Percentiles rank a stretch among this genome's conserved stretches.
Conservation (phyloP, 768 basidiomycete species). For the Rhizopogon sp. region DNA sequence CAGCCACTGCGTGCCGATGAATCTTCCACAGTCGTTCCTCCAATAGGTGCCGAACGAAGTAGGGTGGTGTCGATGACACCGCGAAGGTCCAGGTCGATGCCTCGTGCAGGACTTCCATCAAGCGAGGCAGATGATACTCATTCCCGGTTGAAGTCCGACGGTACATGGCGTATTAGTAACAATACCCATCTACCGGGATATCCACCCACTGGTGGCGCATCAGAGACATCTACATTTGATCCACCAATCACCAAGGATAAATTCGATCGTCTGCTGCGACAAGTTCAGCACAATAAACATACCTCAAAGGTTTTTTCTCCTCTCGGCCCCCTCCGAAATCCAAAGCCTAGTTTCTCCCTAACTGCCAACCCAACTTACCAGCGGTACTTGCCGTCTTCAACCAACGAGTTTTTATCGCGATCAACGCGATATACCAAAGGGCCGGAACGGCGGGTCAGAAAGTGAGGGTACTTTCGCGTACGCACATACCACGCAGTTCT, state of each 20-base stretch:
- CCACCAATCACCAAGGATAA: conserved; percentile 11
- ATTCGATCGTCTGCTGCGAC: conserved; percentile 21
- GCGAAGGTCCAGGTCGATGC: neutral
- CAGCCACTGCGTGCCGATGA: conserved; percentile 19
- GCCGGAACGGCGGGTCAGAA: conserved; percentile 16
- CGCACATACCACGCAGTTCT: neutral
- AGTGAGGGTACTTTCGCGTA: conserved; percentile 14
- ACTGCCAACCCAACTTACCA: conserved; percentile 13
- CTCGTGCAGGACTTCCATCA: neutral
- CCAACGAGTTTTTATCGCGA: conserved; percentile 14
- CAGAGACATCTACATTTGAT: neutral
- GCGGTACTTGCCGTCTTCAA: conserved; percentile 17
- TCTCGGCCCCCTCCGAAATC: conserved; percentile 23
- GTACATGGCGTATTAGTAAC: neutral
- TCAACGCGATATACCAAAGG: conserved; percentile 18
- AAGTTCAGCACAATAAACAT: conserved; percentile 19
- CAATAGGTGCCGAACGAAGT: conserved; percentile 28
- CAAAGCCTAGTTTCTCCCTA: conserved; percentile 9
- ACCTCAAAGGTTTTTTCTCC: conserved; percentile 26
- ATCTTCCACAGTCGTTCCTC: conserved; percentile 15
- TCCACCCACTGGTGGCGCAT: neutral
- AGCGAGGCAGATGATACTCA: neutral
- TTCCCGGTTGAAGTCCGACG: neutral
- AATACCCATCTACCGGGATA: neutral
- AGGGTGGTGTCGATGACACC: conserved; percentile 15